A percentile compares a stretch with the other conserved stretches of the same genome.
Conservation (phyloP, 1,284 basidiomycete genomes). For the Sporisorium exsertum region DNA sequence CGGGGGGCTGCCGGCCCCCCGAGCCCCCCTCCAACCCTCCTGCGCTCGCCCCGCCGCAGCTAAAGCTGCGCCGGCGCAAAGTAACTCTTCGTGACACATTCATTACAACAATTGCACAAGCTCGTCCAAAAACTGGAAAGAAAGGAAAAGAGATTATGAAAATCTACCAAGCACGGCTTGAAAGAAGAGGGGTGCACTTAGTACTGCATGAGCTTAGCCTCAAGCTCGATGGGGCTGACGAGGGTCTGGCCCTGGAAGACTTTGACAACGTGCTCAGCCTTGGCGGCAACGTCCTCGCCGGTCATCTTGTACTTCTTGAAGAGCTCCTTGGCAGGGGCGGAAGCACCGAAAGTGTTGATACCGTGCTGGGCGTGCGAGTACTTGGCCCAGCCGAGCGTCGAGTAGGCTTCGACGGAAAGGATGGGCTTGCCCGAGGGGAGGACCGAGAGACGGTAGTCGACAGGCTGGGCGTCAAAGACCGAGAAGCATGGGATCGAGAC, state of each 20-base stretch:
- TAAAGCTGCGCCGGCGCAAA: too few species aligned
- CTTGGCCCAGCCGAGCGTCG: constrained; percentile 67
- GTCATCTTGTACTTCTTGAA: constrained; percentile 73
- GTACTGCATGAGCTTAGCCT: constrained; percentile 50
- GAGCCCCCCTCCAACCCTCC: too few species aligned
- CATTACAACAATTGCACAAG: constrained; percentile 3
- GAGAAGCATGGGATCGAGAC: constrained; percentile 91
- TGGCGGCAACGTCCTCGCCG: constrained; percentile 77
- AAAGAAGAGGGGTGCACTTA: constrained; percentile 6
- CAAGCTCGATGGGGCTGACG: constrained; percentile 77
- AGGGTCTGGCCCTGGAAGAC: constrained; percentile 87
- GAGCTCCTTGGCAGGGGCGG: constrained; percentile 87
- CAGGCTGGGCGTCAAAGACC: constrained; percentile 85
- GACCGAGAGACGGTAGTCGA: constrained; percentile 84
- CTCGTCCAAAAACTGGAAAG: constrained; percentile 1
- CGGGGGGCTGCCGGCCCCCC: too few species aligned
- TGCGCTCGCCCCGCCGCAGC: too few species aligned
- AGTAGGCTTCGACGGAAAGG: constrained; percentile 85
- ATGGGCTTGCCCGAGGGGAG: constrained; percentile 89
- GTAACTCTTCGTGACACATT: constrained; percentile 2
- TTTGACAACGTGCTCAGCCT: constrained; percentile 85
- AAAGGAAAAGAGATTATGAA: not conserved
- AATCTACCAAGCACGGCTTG: not conserved
- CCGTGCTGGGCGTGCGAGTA: constrained; percentile 67
- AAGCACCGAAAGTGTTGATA: constrained; percentile 75